Base-by-base conservation (phyloP, 768 basidiomycete genomes). In the Tylopilus subfusipes region DNA sequence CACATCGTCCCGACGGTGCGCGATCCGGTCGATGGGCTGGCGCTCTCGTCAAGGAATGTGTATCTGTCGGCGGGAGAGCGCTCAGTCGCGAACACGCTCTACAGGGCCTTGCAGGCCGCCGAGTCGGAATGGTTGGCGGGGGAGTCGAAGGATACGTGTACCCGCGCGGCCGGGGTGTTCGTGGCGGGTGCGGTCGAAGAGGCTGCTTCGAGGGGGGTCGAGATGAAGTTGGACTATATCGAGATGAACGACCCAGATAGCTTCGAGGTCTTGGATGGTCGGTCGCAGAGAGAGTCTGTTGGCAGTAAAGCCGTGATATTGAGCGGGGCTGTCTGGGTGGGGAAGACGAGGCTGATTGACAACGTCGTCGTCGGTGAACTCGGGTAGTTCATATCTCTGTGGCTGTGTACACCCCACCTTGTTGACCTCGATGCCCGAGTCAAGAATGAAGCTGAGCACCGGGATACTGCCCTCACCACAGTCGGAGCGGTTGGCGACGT, bases 301-400 rank as follows among this genome's bases (percentile, higher is more conserved):
- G 59, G 64, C 14, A 48, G 67, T 56, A 67, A 68, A 56, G 19
- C 65, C 57, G 82, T 87, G 29, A 82, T 97, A 21, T 62, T 98
- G 48, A 96, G 93, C 56, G 94, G 93, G 2, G 93, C 92, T 27
- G 64, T 95, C 57, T 89, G 87, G 81, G 81, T 95, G 3, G 92
- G 91, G 38, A 80, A 78, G 66, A 98, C 94, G 38, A 79, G 95
- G 59, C 69, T 99, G 61, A 98, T 99, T 40, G 96, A 99, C 72
- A 99, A 98, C 68, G 70, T 97, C 48, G 74, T 97, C 40, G 69
- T 97, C 2, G 93, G 85, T 10, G 75, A 82, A 33, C 42, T 14
- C 30, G 30, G 10, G 30, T 30, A 30, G 27, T 29, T 34, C 31
- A 29, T 12, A 11, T 10, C 11, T 42, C 10, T 22, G 59, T 66